Evolutionary conservation across 1,284 basidiomycete genomes (phyloP), one percentile per base, ranked within the genome.

Genomic region (Ceraceosorus bombacis): DNA sequence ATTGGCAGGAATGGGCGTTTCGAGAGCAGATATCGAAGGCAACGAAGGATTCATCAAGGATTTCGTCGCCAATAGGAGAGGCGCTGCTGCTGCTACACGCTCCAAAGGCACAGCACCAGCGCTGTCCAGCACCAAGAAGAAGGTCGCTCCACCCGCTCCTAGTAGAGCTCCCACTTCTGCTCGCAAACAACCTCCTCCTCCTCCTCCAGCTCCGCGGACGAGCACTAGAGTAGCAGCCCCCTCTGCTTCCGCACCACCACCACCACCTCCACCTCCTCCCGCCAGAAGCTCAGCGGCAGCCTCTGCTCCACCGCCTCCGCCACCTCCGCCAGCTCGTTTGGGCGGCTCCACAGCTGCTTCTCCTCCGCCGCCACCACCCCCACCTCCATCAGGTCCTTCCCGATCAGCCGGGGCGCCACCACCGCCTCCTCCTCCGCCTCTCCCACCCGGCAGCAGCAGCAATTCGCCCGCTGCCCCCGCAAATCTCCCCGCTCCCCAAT

Each of bases 11-110:
- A 82, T 84, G 43, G 92, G 92, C 58, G 83, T 85, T 51, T 72
- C 68, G 39, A 67, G 78, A 56, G 67, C 68, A 41, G 79, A 87
- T 49, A 85, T 90, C 49, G 80, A 82, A 68, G 82, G 87, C 64
- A 88, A 95, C 76, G 86, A 88, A 81, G 86, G 89, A 63, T 96
- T 91, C 76, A 94, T 97, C 80, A 87, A 88, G 69, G 83, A 87
- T 67, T 96, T 86, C 74, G 84, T 92, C 17, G 82, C 85, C 39
- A 80, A 87, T 55, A 72, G 84, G 78, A 74, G 83, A 5, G 81
- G 80, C 8, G 60, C 61, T 6, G 60, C 41, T 8, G 41, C 43
- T 10, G 10, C 9, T 10, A 10, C 9, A 46, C 1, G 1, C 10
- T 10, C 58, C 6, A 17, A 46, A 6, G 27, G 38, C 0, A 43